Conservation (phyloP, 1,139 yeast species). For the Kodamaea ohmeri region DNA sequence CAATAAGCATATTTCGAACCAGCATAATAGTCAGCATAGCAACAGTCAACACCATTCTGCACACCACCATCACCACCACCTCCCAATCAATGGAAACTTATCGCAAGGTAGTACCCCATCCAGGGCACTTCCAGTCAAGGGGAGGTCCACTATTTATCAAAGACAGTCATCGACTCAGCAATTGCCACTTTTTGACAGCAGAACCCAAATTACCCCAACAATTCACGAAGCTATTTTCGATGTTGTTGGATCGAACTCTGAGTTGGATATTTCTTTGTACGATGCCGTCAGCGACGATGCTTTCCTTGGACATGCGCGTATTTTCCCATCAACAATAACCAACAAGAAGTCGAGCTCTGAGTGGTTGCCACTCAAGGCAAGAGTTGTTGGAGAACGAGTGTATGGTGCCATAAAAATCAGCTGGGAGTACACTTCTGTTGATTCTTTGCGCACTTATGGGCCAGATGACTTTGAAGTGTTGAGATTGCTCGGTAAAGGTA, state of each 20-base stretch:
- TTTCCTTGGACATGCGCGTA: constrained; percentile 79
- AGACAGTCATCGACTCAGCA: constrained; percentile 68
- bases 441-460: constrained; percentile 74
- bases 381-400: constrained; percentile 74
- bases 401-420: constrained; percentile 73
- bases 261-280: constrained; percentile 81
- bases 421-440: constrained; percentile 65
- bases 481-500: constrained; percentile 89
- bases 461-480: constrained; percentile 93
- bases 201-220: constrained; percentile 39
- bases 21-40: constrained; percentile 13
- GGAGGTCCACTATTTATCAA: constrained; percentile 50
- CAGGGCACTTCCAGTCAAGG: constrained; percentile 18
- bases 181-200: constrained; percentile 29
- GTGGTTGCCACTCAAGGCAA: constrained; percentile 74
- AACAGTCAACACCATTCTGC: constrained; percentile 14
- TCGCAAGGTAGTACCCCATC: constrained; percentile 13
- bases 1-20: constrained; percentile 13
- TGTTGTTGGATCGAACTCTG: constrained; percentile 79
- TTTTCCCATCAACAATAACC: constrained; percentile 59
- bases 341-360: constrained; percentile 41
- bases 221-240: constrained; percentile 90
- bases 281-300: constrained; percentile 80
- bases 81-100: constrained; percentile 15
- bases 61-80: constrained; percentile 13